Evolutionary conservation across 495 filamentous ascomycete species (phyloP), one percentile per base, ranked within the genome.

Genomic region (Hyaloscypha variabilis): DNA sequence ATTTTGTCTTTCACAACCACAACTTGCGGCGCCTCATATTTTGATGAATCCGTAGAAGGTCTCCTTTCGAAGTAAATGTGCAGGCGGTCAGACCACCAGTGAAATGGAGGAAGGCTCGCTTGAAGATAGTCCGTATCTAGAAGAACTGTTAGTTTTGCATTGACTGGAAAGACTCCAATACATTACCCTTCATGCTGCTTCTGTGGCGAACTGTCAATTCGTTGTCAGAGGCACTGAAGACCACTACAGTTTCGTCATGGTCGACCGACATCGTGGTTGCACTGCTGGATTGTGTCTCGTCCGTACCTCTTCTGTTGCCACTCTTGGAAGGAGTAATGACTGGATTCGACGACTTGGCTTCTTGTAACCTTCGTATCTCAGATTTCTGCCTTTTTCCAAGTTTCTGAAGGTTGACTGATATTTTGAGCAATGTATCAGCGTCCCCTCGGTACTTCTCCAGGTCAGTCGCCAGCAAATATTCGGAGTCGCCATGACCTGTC

Each of bases 221-320:
- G 51, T 53, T 53, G 51, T 53, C 51, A 25, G 51, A 53, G 25
- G 51, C 23, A 24, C 51, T 53, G 51, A 6, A 53, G 26, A 53
- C 51, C 51, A 53, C 51, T 28, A 28, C 51, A 6, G 26, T 24
- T 19, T 53, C 8, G 26, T 53, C 51, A 25, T 24, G 5, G n/a
- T 24, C 23, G 3, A 53, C 51, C 21, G 21, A 28, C 23, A 53
- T 25, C 26, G 21, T 24, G 24, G 23, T 53, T 53, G 21, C 26
- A 24, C 26, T 2, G 25, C 21, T 28, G 21, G 21, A 24, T 24
- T 25, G 51, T 8, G 51, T 10, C 26, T 53, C 51, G 26, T 53
- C 51, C 19, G 51, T 53, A 6, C 17, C 3, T 21, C 26, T 53
- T 53, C 21, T 53, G 21, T 21, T 53, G 13, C 25, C 51, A 14